Evolutionary conservation across 106 monocot species (phyloP).

Genomic region (Dendrobium huoshanense): DNA sequence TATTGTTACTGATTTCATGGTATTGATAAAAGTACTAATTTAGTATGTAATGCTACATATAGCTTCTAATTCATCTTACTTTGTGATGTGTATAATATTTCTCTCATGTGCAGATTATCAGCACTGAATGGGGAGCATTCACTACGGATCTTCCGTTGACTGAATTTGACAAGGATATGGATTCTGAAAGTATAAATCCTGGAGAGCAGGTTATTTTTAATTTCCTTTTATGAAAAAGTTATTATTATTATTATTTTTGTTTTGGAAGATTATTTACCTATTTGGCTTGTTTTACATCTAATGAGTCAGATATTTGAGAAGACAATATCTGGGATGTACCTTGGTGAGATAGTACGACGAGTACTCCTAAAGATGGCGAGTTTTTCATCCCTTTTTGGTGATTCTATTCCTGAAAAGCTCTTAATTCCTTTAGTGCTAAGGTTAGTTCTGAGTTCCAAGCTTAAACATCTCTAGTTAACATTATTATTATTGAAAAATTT

Average conservation of each 20-base stretch:
- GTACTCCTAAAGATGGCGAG: constrained; percentile 42
- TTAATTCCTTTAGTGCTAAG: too few species aligned
- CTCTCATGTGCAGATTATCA: constrained; percentile 40
- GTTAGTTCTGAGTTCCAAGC: too few species aligned
- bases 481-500: too few species aligned
- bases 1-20: too few species aligned
- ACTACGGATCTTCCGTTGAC: constrained; percentile 47
- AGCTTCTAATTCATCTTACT: not conserved
- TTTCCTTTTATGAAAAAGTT: not conserved
- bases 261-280: not conserved
- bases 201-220: constrained; percentile 50
- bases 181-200: constrained; percentile 57
- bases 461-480: too few species aligned
- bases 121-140: constrained; percentile 71
- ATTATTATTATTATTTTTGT: not conserved
- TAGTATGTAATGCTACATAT: not conserved
- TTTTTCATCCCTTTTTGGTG: constrained; percentile 33
- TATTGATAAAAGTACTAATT: not conserved
- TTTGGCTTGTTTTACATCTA: not conserved
- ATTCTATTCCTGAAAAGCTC: constrained; percentile 43
- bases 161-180: constrained; percentile 54
- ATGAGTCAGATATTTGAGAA: constrained; percentile 54
- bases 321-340: constrained; percentile 69
- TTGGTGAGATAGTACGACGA: constrained; percentile 65
- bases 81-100: not conserved